Conservation (phyloP, 2,329 filamentous ascomycete genomes). For the Stagonosporopsis cucurbitacearum region DNA sequence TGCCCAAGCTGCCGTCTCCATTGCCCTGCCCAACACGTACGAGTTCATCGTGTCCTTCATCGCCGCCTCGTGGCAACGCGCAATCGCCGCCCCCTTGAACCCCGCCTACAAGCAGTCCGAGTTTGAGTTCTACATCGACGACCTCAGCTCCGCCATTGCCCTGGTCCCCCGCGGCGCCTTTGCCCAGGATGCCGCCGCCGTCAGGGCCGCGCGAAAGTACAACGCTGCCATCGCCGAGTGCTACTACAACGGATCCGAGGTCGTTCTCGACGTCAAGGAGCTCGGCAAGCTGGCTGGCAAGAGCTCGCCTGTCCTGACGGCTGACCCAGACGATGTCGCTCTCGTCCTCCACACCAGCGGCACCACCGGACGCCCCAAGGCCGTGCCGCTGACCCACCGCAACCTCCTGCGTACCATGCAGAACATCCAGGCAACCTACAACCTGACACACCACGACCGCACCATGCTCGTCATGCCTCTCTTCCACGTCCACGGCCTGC, state of each 20-base stretch:
- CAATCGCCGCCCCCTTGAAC: constrained; percentile 84
- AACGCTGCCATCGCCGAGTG: constrained; percentile 85
- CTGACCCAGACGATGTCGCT: constrained; percentile 79
- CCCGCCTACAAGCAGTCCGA: constrained; percentile 87
- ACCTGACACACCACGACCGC: constrained; percentile 72
- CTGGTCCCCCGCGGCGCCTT: constrained; percentile 77
- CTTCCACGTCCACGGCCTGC: constrained; percentile 88
- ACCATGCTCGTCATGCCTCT: constrained; percentile 90
- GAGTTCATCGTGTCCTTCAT: constrained; percentile 89
- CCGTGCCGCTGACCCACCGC: constrained; percentile 78
- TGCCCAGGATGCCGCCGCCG: constrained; percentile 70
- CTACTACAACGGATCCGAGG: constrained; percentile 75
- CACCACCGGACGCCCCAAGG: constrained; percentile 84
- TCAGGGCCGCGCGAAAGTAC: constrained; percentile 79
- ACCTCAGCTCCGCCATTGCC: constrained; percentile 79
- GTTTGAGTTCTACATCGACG: constrained; percentile 91
- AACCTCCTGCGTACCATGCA: constrained; percentile 84
- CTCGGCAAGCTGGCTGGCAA: constrained; percentile 68
- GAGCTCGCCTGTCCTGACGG: constrained; percentile 57
- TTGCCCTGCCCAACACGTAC: constrained; percentile 83
- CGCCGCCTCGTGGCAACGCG: constrained; percentile 83
- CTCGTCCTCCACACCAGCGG: constrained; percentile 84
- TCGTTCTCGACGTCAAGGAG: constrained; percentile 80
- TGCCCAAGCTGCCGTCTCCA: constrained; percentile 75
- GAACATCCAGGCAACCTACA: constrained; percentile 81